Percentiles rank a stretch among this genome's conserved stretches.
Conservation (phyloP, 176 grass and related monocot genomes). For the Ampelocalamus luodianensis region DNA sequence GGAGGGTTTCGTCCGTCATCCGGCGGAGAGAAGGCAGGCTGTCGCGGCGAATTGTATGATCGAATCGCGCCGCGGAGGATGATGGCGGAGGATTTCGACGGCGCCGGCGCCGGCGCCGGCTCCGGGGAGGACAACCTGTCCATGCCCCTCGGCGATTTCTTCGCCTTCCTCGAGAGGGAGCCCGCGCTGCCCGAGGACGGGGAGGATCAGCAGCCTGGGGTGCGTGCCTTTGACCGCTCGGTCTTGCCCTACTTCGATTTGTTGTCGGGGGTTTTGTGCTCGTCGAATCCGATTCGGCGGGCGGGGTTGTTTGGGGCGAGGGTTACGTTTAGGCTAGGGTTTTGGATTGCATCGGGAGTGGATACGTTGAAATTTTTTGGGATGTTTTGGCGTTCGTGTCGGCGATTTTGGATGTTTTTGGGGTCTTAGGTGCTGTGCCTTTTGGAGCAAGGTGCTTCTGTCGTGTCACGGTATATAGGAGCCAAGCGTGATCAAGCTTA, state of each 20-base stretch:
- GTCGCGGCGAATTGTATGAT: constrained; percentile 51
- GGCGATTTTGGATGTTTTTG: constrained; percentile 6
- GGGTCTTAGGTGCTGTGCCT: background rate
- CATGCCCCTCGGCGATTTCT: constrained; percentile 59
- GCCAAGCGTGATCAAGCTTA: constrained; percentile 32
- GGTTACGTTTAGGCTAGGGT: constrained; percentile 34
- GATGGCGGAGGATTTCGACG: constrained; percentile 59
- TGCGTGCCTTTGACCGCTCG: constrained; percentile 11
- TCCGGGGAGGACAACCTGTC: constrained; percentile 64
- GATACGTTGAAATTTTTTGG: background rate
- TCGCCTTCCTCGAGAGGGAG: constrained; percentile 60
- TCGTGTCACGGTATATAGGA: background rate
- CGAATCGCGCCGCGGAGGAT: constrained; percentile 47
- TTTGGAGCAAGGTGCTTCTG: background rate
- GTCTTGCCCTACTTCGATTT: constrained; percentile 41
- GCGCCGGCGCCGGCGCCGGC: background rate
- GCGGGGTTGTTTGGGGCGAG: background rate
- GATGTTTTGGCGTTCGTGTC: background rate
- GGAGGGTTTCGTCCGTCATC: background rate
- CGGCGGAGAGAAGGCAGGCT: constrained; percentile 28
- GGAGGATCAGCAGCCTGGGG: constrained; percentile 36
- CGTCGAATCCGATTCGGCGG: constrained; percentile 43
- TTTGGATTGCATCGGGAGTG: constrained; percentile 32
- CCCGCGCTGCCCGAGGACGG: constrained; percentile 2
- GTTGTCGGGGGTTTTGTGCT: background rate